Base-by-base conservation (phyloP, 2,329 filamentous ascomycete species). In the Dactylellina drechsleri region DNA sequence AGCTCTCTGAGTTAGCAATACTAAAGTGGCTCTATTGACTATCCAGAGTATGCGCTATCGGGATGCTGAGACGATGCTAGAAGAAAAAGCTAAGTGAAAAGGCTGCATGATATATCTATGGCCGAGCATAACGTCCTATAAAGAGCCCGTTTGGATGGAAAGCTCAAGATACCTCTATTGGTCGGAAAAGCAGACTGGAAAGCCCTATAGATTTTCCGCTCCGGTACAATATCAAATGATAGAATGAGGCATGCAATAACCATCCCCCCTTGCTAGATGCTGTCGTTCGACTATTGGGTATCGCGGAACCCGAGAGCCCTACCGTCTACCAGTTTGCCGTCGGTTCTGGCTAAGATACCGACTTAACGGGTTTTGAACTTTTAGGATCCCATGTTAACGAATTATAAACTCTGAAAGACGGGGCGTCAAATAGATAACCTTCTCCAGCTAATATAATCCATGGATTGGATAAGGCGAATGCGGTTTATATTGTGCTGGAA, bases 241-340 rank as follows among this genome's bases (percentile, higher is more conserved):
- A 66, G 28, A 1, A 26, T 18, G 56, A 31, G 15, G 56, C n/a
- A n/a, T n/a, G n/a, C 50, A 54, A 50, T 13, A 5, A 28, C 2
- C 12, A 16, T 31, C 16, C 13, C 20, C 6, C 18, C 47, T 64
- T 45, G 45, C 41, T 62, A 65, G 59, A 66, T 72, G 16, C 13
- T 20, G 31, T 41, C 31, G 28, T 50, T 66, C 67, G 67, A 60
- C 50, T 66, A 56, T 31, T 54, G 10, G 56, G 36, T 18, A 47
- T 43, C 53, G 52, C 53, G 52, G 68, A 74, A 66, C 61, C 49
- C 56, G 61, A 74, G 20, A 61, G 68, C 54, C 56, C 49, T 75
- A 57, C 71, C 58, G 64, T 40, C 50, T 68, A 36, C 31, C 10
- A 67, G 58, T 68, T 68, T 66, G 58, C 53, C 71, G 61, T 75